These are phyloP conservation scores for Coprinellus micaceus DNA, from an alignment of 768 basidiomycete genomes.

Conservation along the genomic window DNA sequence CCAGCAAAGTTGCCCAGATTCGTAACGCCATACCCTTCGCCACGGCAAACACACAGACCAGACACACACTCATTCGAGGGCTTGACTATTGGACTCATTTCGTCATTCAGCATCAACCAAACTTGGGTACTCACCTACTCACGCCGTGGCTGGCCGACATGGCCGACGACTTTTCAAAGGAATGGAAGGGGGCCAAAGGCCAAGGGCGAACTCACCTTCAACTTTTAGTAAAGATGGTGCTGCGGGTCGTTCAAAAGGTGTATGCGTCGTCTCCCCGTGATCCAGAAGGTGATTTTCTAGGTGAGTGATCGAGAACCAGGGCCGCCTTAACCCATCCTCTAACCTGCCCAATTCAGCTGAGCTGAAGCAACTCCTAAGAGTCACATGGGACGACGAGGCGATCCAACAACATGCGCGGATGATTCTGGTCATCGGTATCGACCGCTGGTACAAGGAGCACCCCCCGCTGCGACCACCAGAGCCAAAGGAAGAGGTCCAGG, in stretches of 20 bases:
- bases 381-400: slow-evolving; percentile 6
- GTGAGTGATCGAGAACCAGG: slow-evolving; percentile 7
- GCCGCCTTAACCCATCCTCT: background rate
- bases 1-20: slow-evolving; percentile 59
- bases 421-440: slow-evolving; percentile 54
- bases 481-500: slow-evolving; percentile 34
- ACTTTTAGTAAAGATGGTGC: background rate
- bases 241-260: background rate
- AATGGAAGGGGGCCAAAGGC: slow-evolving; percentile 36
- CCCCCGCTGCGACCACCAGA: slow-evolving; percentile 36
- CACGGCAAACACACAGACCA: slow-evolving; percentile 58
- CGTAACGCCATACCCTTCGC: slow-evolving; percentile 64
- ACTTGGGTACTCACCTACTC: slow-evolving; percentile 41
- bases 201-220: too few relatives aligned
- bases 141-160: slow-evolving; percentile 67
- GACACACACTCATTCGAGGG: slow-evolving; percentile 71
- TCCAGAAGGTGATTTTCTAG: slow-evolving; percentile 15
- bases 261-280: background rate
- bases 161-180: slow-evolving; percentile 47
- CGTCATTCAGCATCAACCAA: slow-evolving; percentile 48
- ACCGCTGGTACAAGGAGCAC: slow-evolving; percentile 47
- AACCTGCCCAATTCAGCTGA: slow-evolving; percentile 5
- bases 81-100: slow-evolving; percentile 67
- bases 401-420: slow-evolving; percentile 8
- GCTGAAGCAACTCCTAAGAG: slow-evolving; percentile 15